phyloP scores from a whole-genome alignment of 139 green algal species.

The Eudorina sp. region DNA sequence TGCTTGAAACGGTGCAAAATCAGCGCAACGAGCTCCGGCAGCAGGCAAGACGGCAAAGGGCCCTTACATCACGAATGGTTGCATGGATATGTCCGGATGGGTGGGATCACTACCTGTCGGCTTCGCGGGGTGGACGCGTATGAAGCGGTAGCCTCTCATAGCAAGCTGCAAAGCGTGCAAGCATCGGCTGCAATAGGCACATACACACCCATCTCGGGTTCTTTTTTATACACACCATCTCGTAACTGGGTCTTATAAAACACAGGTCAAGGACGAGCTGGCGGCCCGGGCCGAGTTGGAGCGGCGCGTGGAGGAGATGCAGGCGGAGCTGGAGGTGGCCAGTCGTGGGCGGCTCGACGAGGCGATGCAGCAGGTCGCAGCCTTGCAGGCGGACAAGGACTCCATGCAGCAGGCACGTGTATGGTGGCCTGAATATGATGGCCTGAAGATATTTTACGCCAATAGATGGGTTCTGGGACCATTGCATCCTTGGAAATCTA shows the following conservation, averaged over 20 bases:
- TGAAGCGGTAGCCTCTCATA: too few relatives aligned
- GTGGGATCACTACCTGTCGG: too few relatives aligned
- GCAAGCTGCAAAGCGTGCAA: neutral
- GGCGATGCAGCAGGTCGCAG: slow-evolving; percentile 32
- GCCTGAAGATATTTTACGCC: too few relatives aligned
- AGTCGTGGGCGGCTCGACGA: slow-evolving; percentile 48
- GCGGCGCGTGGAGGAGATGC: slow-evolving; percentile 53
- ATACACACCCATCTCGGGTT: neutral
- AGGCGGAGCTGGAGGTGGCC: slow-evolving; percentile 53
- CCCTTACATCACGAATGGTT: neutral
- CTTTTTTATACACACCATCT: neutral
- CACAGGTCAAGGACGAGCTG: slow-evolving; percentile 40
- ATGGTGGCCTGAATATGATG: too few relatives aligned
- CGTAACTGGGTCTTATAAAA: neutral
- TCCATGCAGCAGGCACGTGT: slow-evolving; percentile 53
- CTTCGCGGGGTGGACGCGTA: too few relatives aligned
- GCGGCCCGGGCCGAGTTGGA: slow-evolving; percentile 39
- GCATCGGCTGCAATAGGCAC: neutral
- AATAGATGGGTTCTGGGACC: too few relatives aligned
- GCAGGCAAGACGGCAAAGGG: slow-evolving; percentile 62
- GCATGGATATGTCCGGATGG: too few relatives aligned
- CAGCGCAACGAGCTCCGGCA: slow-evolving; percentile 89
- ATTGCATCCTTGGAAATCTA: too few relatives aligned
- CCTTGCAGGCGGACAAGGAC: slow-evolving; percentile 15
- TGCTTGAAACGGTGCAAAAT: slow-evolving; percentile 85